A percentile compares a stretch with the other conserved stretches of the same genome.
These are phyloP conservation scores for Dentipellis fragilis DNA, from an alignment of 768 basidiomycete genomes.

Conservation along the genomic window DNA sequence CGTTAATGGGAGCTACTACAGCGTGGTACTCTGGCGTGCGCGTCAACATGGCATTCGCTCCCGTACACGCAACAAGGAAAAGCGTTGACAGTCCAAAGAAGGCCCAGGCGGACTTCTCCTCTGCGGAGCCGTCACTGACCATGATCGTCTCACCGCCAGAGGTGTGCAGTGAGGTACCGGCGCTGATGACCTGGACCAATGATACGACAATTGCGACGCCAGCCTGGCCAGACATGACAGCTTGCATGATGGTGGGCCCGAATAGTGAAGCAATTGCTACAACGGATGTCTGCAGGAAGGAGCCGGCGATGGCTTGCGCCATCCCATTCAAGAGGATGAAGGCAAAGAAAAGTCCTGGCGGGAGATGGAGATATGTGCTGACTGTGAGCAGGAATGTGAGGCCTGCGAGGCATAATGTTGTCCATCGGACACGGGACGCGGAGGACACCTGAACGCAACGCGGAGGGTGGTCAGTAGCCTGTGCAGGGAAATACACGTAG, in stretches of 20 bases:
- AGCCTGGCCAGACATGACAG: conserved; percentile 77
- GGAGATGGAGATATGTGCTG: conserved; percentile 50
- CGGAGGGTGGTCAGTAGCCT: background rate
- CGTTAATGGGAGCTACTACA: conserved; percentile 40
- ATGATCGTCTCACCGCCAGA: conserved; percentile 4
- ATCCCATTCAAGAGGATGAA: conserved; percentile 57
- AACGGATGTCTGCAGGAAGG: conserved; percentile 70
- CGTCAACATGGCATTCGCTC: conserved; percentile 47
- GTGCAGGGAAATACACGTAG: background rate
- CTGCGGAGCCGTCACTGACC: conserved; percentile 34
- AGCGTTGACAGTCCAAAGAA: conserved; percentile 66
- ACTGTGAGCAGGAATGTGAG: conserved; percentile 52
- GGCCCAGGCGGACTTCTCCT: conserved; percentile 57
- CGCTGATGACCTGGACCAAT: conserved; percentile 60
- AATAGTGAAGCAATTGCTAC: conserved; percentile 77
- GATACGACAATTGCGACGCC: conserved; percentile 79
- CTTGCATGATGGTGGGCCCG: conserved; percentile 62
- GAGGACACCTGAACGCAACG: conserved; percentile 39
- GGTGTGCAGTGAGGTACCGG: conserved; percentile 41
- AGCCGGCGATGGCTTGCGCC: conserved; percentile 48
- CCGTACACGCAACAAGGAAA: conserved; percentile 48
- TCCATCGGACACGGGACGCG: conserved; percentile 43
- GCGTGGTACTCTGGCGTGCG: conserved; percentile 49
- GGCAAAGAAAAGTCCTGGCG: conserved; percentile 48
- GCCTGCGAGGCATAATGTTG: conserved; percentile 39